Evolutionary conservation across 306 rosid genomes (phyloP), one percentile per base, ranked within the genome.

Genomic region (Inga oerstediana): DNA sequence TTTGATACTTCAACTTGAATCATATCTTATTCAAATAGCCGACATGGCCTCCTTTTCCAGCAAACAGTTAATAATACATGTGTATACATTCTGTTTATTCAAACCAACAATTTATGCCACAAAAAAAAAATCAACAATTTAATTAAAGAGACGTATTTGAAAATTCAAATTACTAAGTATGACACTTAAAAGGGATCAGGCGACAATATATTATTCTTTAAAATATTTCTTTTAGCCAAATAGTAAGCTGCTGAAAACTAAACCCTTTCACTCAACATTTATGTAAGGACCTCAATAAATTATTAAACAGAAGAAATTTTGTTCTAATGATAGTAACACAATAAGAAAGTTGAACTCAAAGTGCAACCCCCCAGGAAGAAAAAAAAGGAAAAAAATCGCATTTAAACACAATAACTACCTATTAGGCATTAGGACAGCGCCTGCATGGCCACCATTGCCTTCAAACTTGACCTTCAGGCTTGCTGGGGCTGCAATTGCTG

Each of bases 401-500:
- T 39, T 56, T 77, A 74, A 79, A 76, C 75, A 81, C 64, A 81
- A 59, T 30, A 59, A 37, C 83, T 81, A 96, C 99, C 99, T 91
- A 74, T 89, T 86, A 85, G 97, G 98, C 98, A 93, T 92, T 67
- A 94, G 93, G 88, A 92, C 98, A 5, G 97, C 97, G 46, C 99
- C 97, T 0, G 97, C 99, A 85, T 96, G 99, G 69, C 99, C 98
- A 44, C 99, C 99, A 19, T 88, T 94, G 79, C 98, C 98, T 89
- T 93, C 97, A 86, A 96, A 93, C 64, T 93, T 95, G 68, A 96
- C 97, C 85, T 83, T 93, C 48, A 92, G 87, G 81, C 98, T 94
- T 74, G 99, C 99, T 8, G 98, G 98, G 62, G 97, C 99, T 69
- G 99, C 99, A 79, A 93, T 93, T 51, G 97, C 99, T 49, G 97